Evolutionary conservation across 345 rosid genomes (phyloP), one percentile per base, ranked within the genome.

Genomic region (Cardiospermum halicacabum): DNA sequence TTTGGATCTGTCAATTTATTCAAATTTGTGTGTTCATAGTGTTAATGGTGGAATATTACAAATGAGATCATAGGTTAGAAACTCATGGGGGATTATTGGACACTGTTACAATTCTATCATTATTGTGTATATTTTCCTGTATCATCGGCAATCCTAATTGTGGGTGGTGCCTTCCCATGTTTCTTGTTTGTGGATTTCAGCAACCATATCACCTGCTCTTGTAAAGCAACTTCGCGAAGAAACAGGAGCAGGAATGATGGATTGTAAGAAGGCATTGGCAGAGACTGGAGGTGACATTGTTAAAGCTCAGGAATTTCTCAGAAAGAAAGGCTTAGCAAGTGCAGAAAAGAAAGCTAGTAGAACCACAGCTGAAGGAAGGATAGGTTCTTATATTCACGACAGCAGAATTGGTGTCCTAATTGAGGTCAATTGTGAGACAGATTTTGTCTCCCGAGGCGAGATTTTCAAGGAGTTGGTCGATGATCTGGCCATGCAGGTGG

Each of bases 201-300:
- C 74, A 40, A 66, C 81, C 15, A 79, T 93, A 75, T 85, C 98
- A 54, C 91, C 97, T 65, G 83, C 85, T 59, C 81, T 93, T 5
- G 98, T 90, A 62, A 93, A 93, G 85, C 97, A 88, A 76, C 97
- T 93, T 11, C 90, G 97, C 58, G 98, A 93, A 69, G 98, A 90
- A 79, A 81, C 98, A 16, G 97, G 97, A 25, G 97, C 97, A 21
- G 98, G 97, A 74, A 93, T 93, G 98, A 93, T 93, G 98, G 95
- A 90, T 76, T 93, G 97, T 91, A 93, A 90, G 79, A 90, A 81
- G 39, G 98, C 92, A 27, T 92, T 93, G 3, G 63, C 76, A 4
- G 97, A 88, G 81, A 82, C 85, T 16, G 96, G 80, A 61, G 98
- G 97, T 1, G 91, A 88, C 69, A 78, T 88, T 43, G 77, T 77